phyloP scores from a whole-genome alignment of 2,329 filamentous ascomycete species.

The Penicillium sp. region DNA sequence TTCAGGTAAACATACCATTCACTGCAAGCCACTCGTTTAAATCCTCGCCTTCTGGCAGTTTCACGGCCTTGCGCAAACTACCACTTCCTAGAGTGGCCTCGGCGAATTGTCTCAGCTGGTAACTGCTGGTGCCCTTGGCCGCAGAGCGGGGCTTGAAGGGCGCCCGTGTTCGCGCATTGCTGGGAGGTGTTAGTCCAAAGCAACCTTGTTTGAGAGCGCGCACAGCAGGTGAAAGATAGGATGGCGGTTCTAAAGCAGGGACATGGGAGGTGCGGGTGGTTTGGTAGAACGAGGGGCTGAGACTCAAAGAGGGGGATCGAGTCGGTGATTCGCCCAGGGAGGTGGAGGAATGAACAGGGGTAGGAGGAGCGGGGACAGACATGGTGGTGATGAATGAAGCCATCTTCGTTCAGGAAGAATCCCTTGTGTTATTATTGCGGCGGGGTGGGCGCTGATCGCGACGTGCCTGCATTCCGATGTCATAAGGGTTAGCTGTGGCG shows the following conservation, averaged over 20 bases:
- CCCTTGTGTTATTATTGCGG: constrained; percentile 17
- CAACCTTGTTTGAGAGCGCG: constrained; percentile 39
- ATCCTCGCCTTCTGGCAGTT: constrained; percentile 94
- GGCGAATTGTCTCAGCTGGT: constrained; percentile 96
- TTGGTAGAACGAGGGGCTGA: constrained; percentile 31
- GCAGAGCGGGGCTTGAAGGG: constrained; percentile 86
- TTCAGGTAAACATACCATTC: constrained; percentile 66
- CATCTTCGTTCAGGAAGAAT: constrained; percentile 49
- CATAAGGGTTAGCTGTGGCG: not conserved
- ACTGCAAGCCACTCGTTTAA: constrained; percentile 98
- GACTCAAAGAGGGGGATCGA: constrained; percentile 16
- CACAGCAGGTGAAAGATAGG: constrained; percentile 37
- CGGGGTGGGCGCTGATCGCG: constrained; percentile 21
- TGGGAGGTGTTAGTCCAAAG: constrained; percentile 50
- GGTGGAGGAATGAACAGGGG: constrained; percentile 22
- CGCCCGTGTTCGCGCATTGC: constrained; percentile 83
- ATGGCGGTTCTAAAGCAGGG: constrained; percentile 34
- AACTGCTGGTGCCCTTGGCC: constrained; percentile 83
- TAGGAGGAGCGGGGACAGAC: constrained; percentile 58
- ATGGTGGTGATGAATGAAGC: constrained; percentile 80
- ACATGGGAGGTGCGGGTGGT: constrained; percentile 33
- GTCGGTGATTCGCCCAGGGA: constrained; percentile 30
- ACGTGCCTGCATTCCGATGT: constrained; percentile 28
- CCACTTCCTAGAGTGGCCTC: constrained; percentile 95
- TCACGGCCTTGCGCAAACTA: constrained; percentile 92